Conservation (phyloP, 768 basidiomycete genomes). For the Calocera viscosa region DNA sequence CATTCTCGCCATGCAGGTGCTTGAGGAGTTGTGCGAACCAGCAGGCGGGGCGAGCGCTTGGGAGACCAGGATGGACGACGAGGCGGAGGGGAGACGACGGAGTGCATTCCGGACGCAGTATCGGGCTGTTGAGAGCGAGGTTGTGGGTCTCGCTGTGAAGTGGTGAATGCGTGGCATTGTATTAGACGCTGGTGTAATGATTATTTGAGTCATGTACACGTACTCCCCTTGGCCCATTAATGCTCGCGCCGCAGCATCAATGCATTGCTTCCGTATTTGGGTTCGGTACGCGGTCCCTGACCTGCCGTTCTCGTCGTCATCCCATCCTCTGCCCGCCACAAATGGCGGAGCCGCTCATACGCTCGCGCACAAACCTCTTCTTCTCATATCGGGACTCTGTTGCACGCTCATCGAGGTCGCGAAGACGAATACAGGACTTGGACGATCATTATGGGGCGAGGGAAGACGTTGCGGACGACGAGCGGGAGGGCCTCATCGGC, state of each 20-base stretch:
- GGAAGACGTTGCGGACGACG: constrained; percentile 31
- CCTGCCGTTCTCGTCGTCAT: neutral
- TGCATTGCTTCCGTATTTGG: constrained; percentile 1
- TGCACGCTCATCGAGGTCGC: constrained; percentile 24
- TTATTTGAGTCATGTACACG: neutral
- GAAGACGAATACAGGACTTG: constrained; percentile 30
- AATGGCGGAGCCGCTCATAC: constrained; percentile 34
- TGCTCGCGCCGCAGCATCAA: neutral
- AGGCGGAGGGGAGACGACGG: constrained; percentile 35
- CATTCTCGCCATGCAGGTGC: constrained; percentile 29
- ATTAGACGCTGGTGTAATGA: neutral
- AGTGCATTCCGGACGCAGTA: constrained; percentile 63
- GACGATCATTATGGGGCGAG: constrained; percentile 34
- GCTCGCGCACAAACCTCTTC: constrained; percentile 84
- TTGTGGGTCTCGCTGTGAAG: constrained; percentile 60
- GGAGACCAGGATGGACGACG: constrained; percentile 32
- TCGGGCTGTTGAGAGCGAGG: constrained; percentile 74
- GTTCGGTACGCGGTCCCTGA: constrained; percentile 6
- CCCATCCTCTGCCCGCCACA: neutral
- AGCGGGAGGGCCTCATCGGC: constrained; percentile 51
- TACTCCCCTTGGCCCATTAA: neutral
- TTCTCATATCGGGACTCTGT: constrained; percentile 82
- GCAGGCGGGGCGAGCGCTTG: constrained; percentile 20
- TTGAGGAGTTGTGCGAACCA: constrained; percentile 33
- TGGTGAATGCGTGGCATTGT: constrained; percentile 8